Base-by-base conservation (phyloP, 345 rosid genomes). In the Boechera stricta region DNA sequence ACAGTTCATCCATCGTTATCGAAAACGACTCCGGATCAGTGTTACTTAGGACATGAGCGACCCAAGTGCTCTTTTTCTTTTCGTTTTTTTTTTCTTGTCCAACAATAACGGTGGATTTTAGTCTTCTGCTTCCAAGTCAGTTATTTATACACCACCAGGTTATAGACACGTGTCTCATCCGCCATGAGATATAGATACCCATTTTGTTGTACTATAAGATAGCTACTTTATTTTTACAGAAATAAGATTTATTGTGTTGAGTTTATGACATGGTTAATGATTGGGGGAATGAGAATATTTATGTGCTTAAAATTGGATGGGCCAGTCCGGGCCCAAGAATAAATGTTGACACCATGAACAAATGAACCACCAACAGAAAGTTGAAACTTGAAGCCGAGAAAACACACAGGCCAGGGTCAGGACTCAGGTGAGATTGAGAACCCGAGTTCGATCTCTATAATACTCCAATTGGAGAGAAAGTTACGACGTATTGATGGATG, bases 21-120 rank as follows among this genome's bases (percentile, higher is more conserved):
- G 21, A 69, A 12, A 36, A 64, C 54, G 72, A 77, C 72, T 67
- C 65, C 53, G 60, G 60, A 64, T 16, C 67, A 54, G 38, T 71
- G 72, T 77, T 71, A 56, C 80, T 63, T 64, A 38, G 76, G 80
- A 77, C 67, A 36, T 64, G 80, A 71, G 67, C 60, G 38, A 52
- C 74, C 69, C 26, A 66, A 56, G 42, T 16, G 28, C 51, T 49
- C 5, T 16, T 5, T 35, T 41, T 55, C 21, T 52, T 48, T 31
- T 49, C 31, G 21, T 4, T 15, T 4, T 8, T 3, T 16, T 6
- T 18, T 16, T 57, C 0, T 51, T 61, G 58, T 55, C 66, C 75
- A 77, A 53, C 32, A 54, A 32, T 33, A 53, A 69, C 55, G 70
- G 65, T 76, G 49, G 33, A 33, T 58, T 76, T 61, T 4, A 38